phyloP scores from a whole-genome alignment of 2,329 filamentous ascomycete species.

The Lachnellula cervina region DNA sequence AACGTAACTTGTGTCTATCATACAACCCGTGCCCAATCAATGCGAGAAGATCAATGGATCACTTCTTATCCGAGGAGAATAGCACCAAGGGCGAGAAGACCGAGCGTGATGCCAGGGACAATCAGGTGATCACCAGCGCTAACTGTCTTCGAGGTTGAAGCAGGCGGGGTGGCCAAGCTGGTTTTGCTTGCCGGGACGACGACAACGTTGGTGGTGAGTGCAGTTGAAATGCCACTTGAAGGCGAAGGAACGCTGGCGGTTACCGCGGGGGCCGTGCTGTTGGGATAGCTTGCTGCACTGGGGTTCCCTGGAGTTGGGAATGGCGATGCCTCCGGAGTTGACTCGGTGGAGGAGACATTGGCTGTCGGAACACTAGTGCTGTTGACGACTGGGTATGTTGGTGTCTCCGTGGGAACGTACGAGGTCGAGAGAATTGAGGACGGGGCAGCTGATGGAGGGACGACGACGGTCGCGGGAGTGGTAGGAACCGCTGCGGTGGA shows the following conservation, averaged over 20 bases:
- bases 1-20: neutral
- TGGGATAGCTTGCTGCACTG: neutral
- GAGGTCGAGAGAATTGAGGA: neutral
- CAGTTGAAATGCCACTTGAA: neutral
- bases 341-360: neutral
- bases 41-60: neutral
- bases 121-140: neutral
- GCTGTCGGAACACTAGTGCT: neutral
- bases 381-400: neutral
- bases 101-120: constrained; percentile 2
- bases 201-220: neutral
- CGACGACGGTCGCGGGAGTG: neutral
- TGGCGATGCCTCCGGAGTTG: neutral
- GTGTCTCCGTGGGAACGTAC: neutral
- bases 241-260: neutral
- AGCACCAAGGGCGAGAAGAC: constrained; percentile 4
- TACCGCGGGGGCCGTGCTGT: neutral
- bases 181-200: neutral
- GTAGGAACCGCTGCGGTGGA: neutral
- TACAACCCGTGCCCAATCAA: neutral
- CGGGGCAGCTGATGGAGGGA: neutral
- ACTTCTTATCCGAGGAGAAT: constrained; percentile 3
- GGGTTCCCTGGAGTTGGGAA: too few species aligned
- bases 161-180: neutral
- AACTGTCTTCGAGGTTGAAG: neutral